Conservation (phyloP, 768 basidiomycete genomes). For the Leccinum rimulosum region DNA sequence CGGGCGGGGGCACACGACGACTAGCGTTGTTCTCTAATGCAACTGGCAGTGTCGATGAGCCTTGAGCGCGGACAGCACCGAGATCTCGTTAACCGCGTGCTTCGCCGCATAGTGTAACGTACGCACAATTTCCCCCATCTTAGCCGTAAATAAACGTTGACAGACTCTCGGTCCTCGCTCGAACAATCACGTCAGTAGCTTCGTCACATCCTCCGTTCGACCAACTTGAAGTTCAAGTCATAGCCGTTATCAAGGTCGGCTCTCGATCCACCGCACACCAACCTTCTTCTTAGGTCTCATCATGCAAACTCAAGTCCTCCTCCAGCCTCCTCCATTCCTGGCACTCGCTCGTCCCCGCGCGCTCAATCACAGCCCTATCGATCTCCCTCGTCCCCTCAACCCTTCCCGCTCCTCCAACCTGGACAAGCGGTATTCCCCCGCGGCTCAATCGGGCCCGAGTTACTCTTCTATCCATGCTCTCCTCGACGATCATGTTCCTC, state of each 20-base stretch:
- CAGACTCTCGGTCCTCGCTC: slow-evolving; percentile 17
- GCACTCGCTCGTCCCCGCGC: slow-evolving; percentile 16
- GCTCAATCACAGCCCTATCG: slow-evolving; percentile 19
- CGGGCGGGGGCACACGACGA: neutral
- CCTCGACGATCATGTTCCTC: slow-evolving; percentile 33
- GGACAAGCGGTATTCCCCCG: slow-evolving; percentile 34
- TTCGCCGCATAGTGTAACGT: slow-evolving; percentile 24
- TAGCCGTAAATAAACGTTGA: slow-evolving; percentile 30
- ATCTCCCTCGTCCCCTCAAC: slow-evolving; percentile 24
- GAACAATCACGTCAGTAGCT: slow-evolving; percentile 29
- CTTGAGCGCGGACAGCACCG: slow-evolving; percentile 1
- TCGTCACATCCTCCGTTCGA: slow-evolving; percentile 13
- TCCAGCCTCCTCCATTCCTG: slow-evolving; percentile 28
- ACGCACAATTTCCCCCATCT: slow-evolving; percentile 17
- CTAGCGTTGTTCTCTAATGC: neutral
- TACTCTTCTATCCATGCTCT: slow-evolving; percentile 31
- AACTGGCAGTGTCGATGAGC: neutral
- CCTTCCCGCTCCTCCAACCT: slow-evolving; percentile 31
- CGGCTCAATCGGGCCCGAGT: slow-evolving; percentile 35
- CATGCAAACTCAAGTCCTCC: slow-evolving; percentile 29
- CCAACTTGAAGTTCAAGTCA: slow-evolving; percentile 14
- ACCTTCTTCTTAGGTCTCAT: slow-evolving; percentile 12
- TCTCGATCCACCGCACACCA: slow-evolving; percentile 9
- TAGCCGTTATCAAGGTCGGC: slow-evolving; percentile 12
- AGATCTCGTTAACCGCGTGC: slow-evolving; percentile 11